phyloP scores from a whole-genome alignment of 2,329 filamentous ascomycete species.

The Colletotrichum melonis region DNA sequence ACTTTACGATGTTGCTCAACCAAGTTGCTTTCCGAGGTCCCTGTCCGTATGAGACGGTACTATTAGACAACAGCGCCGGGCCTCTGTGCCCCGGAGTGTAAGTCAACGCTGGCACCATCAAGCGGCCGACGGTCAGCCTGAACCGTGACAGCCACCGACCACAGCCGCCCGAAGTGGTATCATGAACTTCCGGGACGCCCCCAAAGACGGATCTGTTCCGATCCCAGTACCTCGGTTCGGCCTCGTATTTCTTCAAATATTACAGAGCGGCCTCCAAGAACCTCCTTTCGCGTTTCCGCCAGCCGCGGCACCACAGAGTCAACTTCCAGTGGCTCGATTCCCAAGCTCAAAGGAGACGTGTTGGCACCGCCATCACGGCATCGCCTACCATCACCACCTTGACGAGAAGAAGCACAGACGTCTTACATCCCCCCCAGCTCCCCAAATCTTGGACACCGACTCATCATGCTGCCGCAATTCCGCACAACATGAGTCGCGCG shows the following conservation, averaged over 20 bases:
- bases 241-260: not conserved
- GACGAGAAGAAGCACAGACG: not conserved
- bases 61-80: not conserved
- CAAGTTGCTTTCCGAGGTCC: not conserved
- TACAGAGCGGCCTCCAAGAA: not conserved
- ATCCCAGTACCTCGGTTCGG: not conserved
- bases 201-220: not conserved
- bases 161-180: constrained; percentile 3
- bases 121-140: constrained; percentile 13
- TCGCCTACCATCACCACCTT: not conserved
- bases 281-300: not conserved
- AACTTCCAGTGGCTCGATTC: not conserved
- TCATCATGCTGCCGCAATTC: constrained; percentile 15
- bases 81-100: not conserved
- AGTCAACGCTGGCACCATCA: not conserved
- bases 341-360: not conserved
- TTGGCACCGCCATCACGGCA: not conserved
- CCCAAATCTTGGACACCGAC: constrained; percentile 6
- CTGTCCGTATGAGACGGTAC: not conserved
- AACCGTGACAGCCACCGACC: constrained; percentile 12
- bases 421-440: not conserved
- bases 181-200: not conserved
- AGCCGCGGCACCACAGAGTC: not conserved
- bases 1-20: not conserved
- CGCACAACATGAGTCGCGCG: constrained; percentile 30